Evolutionary conservation across 345 rosid genomes (phyloP).

Genomic region (Moricandia arvensis): DNA sequence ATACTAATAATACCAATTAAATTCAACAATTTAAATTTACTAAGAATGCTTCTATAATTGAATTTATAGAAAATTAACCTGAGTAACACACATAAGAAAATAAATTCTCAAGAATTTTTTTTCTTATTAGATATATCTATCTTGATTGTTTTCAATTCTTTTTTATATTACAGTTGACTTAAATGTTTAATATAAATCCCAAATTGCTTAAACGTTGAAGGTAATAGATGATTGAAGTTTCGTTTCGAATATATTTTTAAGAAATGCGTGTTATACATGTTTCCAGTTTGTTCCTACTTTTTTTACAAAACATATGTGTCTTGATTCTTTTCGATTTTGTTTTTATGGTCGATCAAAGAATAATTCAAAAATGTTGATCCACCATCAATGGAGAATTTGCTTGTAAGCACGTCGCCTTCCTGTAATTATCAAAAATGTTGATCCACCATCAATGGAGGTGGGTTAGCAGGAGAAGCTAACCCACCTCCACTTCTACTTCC

Average conservation of each 20-base stretch:
- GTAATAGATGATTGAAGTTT: background rate
- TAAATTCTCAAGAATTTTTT: too few relatives aligned
- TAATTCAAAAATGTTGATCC: background rate
- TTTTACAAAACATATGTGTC: background rate
- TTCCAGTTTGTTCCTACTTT: background rate
- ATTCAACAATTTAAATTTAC: too few relatives aligned
- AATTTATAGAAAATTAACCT: too few relatives aligned
- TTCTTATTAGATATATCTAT: background rate
- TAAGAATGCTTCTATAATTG: too few relatives aligned
- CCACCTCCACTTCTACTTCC: conserved; percentile 60
- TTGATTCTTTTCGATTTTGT: background rate
- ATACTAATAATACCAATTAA: too few relatives aligned
- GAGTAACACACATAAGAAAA: too few relatives aligned
- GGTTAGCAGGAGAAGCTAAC: too few relatives aligned
- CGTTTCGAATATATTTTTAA: background rate
- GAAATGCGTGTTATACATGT: background rate
- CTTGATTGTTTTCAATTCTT: background rate
- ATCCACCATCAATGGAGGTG: too few relatives aligned
- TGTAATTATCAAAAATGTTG: background rate
- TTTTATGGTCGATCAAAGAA: background rate
- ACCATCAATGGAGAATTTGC: background rate
- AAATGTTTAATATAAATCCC: background rate
- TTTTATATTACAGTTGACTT: background rate
- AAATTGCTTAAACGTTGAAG: background rate
- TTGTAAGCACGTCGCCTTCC: conserved; percentile 4